These are phyloP conservation scores for Neurospora sp. DNA, from an alignment of 495 filamentous ascomycete genomes.

Conservation along the genomic window DNA sequence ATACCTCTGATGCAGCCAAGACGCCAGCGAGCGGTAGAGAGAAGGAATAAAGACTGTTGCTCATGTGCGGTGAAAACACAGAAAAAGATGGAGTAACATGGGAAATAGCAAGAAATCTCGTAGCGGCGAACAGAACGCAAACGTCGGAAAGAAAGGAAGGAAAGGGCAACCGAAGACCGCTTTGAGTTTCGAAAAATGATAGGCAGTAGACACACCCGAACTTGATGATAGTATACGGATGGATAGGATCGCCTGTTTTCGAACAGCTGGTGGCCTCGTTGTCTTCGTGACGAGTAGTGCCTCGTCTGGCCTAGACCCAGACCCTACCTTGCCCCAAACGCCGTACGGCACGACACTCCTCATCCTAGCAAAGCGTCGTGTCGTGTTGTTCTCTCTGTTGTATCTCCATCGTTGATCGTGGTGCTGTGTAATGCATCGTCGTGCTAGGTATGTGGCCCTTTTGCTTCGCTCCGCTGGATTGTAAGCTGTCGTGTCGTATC, in stretches of 20 bases:
- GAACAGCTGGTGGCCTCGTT: neutral
- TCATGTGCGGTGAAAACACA: neutral
- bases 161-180: neutral
- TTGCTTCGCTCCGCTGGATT: neutral
- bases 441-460: neutral
- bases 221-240: neutral
- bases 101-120: neutral
- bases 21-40: neutral
- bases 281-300: neutral
- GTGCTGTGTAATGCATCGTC: neutral
- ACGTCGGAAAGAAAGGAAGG: neutral
- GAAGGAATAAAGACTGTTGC: neutral
- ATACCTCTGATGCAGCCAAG: neutral
- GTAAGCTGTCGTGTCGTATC: neutral
- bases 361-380: neutral
- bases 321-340: neutral
- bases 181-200: neutral
- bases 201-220: neutral
- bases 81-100: neutral
- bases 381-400: neutral
- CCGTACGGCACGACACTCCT: neutral
- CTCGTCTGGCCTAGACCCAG: neutral
- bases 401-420: neutral
- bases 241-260: neutral
- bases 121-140: neutral